Conservation (phyloP, 345 rosid species). For the Crucihimalaya himalaica region DNA sequence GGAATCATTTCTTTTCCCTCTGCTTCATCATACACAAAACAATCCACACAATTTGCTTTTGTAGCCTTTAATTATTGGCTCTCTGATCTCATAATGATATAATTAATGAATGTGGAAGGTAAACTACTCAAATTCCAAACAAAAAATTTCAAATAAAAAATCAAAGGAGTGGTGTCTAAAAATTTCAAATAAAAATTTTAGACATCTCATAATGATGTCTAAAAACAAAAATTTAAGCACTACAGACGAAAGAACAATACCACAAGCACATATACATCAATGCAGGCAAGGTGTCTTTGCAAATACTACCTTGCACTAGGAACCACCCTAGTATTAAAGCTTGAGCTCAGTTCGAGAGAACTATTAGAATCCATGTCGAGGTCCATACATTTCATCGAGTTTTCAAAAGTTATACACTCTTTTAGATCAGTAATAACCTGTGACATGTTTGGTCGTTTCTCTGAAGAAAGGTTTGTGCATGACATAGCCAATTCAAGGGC, state of each 20-base stretch:
- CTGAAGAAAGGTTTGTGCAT: constrained; percentile 34
- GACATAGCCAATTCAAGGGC: constrained; percentile 48
- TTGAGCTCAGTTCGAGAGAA: constrained; percentile 2
- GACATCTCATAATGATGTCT: no score
- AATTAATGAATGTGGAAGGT: background rate
- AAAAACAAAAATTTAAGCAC: constrained; percentile 6
- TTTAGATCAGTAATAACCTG: constrained; percentile 35
- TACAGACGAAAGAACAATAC: no score
- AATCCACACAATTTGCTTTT: background rate
- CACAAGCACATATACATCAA: background rate
- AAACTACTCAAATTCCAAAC: background rate
- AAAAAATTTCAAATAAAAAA: background rate
- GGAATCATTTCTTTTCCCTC: background rate
- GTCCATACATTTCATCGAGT: background rate
- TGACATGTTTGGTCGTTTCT: constrained; percentile 46
- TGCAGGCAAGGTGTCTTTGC: background rate
- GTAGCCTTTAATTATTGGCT: no score
- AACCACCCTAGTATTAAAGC: background rate
- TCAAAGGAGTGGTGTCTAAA: background rate
- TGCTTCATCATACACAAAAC: background rate
- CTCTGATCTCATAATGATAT: background rate
- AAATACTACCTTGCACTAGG: constrained; percentile 26
- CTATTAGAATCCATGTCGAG: background rate
- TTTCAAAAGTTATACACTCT: constrained; percentile 37
- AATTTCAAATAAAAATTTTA: no score